Percentiles rank a stretch among this genome's conserved stretches.
Evolutionary conservation across 805 yeast species (phyloP).

Genomic region (Myxozyma kluyveri): DNA sequence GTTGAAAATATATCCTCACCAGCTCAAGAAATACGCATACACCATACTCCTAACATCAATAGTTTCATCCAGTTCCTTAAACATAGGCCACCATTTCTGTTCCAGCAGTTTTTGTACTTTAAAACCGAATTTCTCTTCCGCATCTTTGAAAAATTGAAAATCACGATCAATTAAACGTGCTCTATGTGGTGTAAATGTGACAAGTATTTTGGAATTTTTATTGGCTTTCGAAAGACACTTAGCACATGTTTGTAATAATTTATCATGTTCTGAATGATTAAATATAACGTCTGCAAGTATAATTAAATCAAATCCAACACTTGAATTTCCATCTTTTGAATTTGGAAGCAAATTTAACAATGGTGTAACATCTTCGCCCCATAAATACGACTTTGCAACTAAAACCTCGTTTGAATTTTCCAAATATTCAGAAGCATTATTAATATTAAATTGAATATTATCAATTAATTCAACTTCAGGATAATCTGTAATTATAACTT

Average conservation of each 20-base stretch:
- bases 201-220: constrained; percentile 63
- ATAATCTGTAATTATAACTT: constrained; percentile 84
- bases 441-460: constrained; percentile 72
- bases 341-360: constrained; percentile 39
- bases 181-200: constrained; percentile 93
- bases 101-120: constrained; percentile 67
- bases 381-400: constrained; percentile 64
- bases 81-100: constrained; percentile 92
- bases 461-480: constrained; percentile 82
- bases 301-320: constrained; percentile 67
- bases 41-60: constrained; percentile 72
- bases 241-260: constrained; percentile 63
- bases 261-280: constrained; percentile 87
- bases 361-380: constrained; percentile 57
- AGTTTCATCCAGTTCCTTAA: constrained; percentile 86
- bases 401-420: constrained; percentile 33
- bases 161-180: constrained; percentile 71
- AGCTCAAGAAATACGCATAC: constrained; percentile 51
- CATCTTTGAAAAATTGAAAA: constrained; percentile 71
- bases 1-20: no score
- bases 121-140: constrained; percentile 62
- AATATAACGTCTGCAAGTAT: constrained; percentile 86
- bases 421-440: constrained; percentile 40
- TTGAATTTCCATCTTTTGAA: constrained; percentile 22
- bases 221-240: constrained; percentile 46